Evolutionary conservation across 1,139 yeast genomes (phyloP).

Genomic region (Hyphopichia buzzinii): DNA sequence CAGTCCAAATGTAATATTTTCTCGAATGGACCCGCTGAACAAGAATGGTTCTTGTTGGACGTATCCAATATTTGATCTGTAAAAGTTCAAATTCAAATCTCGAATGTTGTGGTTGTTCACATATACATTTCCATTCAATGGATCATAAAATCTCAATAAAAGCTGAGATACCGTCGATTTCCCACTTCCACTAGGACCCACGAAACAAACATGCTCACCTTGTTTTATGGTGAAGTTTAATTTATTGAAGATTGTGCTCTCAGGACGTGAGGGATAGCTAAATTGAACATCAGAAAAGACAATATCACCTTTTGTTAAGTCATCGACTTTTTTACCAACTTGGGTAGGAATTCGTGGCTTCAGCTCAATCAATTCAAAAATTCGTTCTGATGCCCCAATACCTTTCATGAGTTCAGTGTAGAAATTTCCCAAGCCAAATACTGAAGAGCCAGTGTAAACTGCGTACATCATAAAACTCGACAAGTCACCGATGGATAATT

Average conservation of each 20-base stretch:
- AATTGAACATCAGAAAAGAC: conserved; percentile 67
- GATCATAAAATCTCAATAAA: conserved; percentile 78
- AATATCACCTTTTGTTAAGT: conserved; percentile 40
- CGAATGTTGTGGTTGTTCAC: conserved; percentile 71
- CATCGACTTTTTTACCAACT: conserved; percentile 47
- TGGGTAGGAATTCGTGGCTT: conserved; percentile 67
- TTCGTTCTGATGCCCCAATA: conserved; percentile 90
- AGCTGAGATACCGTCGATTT: conserved; percentile 87
- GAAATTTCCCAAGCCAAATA: conserved; percentile 85
- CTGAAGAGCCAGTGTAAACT: conserved; percentile 86
- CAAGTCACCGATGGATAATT: conserved; percentile 80
- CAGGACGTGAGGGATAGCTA: conserved; percentile 84
- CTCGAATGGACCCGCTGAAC: conserved; percentile 85
- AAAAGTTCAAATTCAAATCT: conserved; percentile 66
- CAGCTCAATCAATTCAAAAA: conserved; percentile 83
- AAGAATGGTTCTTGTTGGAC: conserved; percentile 95
- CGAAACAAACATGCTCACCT: conserved; percentile 90
- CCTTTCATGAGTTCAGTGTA: conserved; percentile 96
- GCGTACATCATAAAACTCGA: conserved; percentile 94
- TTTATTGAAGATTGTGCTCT: conserved; percentile 62
- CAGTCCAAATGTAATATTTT: conserved; percentile 78
- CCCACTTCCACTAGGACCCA: conserved; percentile 96
- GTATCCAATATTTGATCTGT: conserved; percentile 75
- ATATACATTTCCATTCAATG: conserved; percentile 59
- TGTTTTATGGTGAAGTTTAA: conserved; percentile 66